These are phyloP conservation scores for Grosmannia penicillata DNA, from an alignment of 2,329 filamentous ascomycete species.

Conservation along the genomic window DNA sequence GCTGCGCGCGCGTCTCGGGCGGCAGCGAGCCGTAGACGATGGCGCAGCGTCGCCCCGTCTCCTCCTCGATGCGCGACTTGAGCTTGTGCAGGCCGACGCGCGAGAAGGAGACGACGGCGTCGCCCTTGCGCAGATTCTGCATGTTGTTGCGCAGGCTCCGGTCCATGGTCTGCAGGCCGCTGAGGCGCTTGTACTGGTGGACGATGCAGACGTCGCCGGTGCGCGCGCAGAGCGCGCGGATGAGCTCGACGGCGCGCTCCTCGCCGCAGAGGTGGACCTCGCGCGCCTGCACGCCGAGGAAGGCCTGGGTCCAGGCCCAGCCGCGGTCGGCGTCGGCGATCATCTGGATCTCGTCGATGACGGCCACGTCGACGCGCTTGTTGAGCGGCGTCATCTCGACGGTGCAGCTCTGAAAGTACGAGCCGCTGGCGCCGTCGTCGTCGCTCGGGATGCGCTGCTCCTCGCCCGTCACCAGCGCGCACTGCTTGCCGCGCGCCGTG, in stretches of 20 bases:
- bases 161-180: conserved; percentile 53
- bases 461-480: conserved; percentile 79
- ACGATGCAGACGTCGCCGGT: conserved; percentile 73
- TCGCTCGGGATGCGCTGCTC: conserved; percentile 59
- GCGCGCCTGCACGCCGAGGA: conserved; percentile 72
- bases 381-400: conserved; percentile 69
- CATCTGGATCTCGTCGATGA: conserved; percentile 99
- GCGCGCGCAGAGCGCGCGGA: conserved; percentile 60
- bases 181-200: conserved; percentile 72
- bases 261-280: conserved; percentile 94
- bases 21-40: conserved; percentile 88
- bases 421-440: conserved; percentile 8
- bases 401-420: conserved; percentile 66
- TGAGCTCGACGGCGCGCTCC: conserved; percentile 62
- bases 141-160: conserved; percentile 50
- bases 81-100: conserved; percentile 67
- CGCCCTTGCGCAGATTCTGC: conserved; percentile 63
- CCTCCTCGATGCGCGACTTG: conserved; percentile 60
- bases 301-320: conserved; percentile 86
- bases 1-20: conserved; percentile 81
- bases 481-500: conserved; percentile 58
- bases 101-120: conserved; percentile 80
- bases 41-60: conserved; percentile 67
- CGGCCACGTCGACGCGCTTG: conserved; percentile 62
- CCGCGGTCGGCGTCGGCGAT: conserved; percentile 67